A percentile compares a stretch with the other conserved stretches of the same genome.
Evolutionary conservation across 129 eudicot species (phyloP).

Genomic region (Mikania micrantha): DNA sequence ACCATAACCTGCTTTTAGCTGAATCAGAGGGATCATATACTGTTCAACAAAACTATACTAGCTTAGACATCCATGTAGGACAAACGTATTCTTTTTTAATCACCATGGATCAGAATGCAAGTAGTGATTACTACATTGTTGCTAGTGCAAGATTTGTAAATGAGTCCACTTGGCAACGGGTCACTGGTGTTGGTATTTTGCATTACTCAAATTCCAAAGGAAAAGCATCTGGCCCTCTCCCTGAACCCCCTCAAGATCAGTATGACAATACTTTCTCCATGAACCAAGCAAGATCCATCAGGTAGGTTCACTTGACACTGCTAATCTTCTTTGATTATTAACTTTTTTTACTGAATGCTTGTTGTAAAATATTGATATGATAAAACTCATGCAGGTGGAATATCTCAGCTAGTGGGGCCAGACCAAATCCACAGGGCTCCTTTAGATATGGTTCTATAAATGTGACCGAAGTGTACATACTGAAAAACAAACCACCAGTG

Average conservation of each 20-base stretch:
- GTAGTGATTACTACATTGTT: slow-evolving; percentile 43
- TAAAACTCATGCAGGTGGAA: slow-evolving; percentile 33
- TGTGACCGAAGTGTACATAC: slow-evolving; percentile 40
- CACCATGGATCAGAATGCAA: slow-evolving; percentile 49
- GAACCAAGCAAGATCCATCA: slow-evolving; percentile 75
- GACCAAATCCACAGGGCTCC: slow-evolving; percentile 63
- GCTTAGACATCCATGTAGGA: slow-evolving; percentile 46
- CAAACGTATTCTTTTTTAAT: slow-evolving; percentile 44
- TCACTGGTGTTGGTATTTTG: slow-evolving; percentile 37
- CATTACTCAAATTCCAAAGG: slow-evolving; percentile 45
- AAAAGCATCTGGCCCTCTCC: slow-evolving; percentile 48
- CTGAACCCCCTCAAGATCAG: slow-evolving; percentile 40
- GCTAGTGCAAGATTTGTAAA: slow-evolving; percentile 50
- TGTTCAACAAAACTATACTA: slow-evolving; percentile 81
- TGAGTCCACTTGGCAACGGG: slow-evolving; percentile 33
- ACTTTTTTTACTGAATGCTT: neutral
- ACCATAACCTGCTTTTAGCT: slow-evolving; percentile 72
- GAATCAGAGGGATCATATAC: slow-evolving; percentile 87
- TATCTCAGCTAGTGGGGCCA: slow-evolving; percentile 54
- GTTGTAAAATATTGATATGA: neutral
- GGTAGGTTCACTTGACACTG: slow-evolving; percentile 30
- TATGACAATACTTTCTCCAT: slow-evolving; percentile 28
- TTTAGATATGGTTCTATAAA: slow-evolving; percentile 49
- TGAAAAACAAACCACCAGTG: slow-evolving; percentile 38
- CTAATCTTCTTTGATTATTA: neutral